Evolutionary conservation across 78 protist species (phyloP).

Genomic region (Diacronema lutheri): DNA sequence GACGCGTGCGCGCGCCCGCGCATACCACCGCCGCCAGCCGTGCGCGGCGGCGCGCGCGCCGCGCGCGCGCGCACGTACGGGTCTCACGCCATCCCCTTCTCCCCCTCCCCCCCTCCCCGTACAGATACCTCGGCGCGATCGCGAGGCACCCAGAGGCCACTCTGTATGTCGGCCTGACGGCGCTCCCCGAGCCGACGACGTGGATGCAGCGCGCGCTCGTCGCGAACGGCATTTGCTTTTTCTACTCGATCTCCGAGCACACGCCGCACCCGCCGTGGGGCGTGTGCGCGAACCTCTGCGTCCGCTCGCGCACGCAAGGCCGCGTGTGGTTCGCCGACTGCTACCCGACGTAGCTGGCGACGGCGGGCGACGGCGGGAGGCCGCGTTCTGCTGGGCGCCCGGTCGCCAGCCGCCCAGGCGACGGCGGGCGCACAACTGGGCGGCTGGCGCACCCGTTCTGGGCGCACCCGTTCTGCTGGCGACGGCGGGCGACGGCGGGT

Average conservation of each 20-base stretch:
- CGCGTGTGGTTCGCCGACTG: background rate
- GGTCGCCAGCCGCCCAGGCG: no score
- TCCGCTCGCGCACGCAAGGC: background rate
- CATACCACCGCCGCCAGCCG: no score
- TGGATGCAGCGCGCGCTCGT: background rate
- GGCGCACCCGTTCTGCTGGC: background rate
- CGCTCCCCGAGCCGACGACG: background rate
- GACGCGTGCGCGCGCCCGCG: no score
- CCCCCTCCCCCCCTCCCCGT: no score
- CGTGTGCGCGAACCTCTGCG: constrained; percentile 25
- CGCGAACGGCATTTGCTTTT: background rate
- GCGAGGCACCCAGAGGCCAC: background rate
- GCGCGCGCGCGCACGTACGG: no score
- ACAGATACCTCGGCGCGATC: constrained; percentile 25
- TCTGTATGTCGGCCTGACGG: constrained; percentile 6
- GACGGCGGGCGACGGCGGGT: no score
- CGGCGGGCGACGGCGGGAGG: no score
- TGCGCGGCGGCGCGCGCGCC: no score
- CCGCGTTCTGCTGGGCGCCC: no score
- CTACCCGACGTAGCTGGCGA: no score
- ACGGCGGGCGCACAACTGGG: no score
- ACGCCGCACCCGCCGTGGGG: constrained; percentile 11
- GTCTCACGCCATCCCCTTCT: no score
- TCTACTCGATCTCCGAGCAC: background rate
- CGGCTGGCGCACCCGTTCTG: constrained; percentile 27